Conservation (phyloP, 371 early-diverging fungal species). For the Pancytospora philotis region DNA sequence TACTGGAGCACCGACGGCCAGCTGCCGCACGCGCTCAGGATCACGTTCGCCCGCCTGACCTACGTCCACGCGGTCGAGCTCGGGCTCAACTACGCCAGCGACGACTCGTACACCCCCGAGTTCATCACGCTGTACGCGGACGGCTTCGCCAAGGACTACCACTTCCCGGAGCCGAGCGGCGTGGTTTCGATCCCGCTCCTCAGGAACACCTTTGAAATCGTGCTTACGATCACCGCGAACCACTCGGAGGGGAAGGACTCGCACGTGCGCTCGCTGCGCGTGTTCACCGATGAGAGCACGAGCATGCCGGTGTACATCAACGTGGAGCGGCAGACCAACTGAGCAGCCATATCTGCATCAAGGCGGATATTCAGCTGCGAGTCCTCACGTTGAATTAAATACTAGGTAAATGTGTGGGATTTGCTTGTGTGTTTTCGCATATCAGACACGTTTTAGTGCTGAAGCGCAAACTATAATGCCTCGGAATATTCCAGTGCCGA, state of each 20-base stretch:
- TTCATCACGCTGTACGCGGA: constrained; percentile 67
- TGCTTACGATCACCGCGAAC: constrained; percentile 69
- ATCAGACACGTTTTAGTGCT: too few relatives aligned
- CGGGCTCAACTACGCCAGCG: constrained; percentile 67
- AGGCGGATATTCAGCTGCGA: too few relatives aligned
- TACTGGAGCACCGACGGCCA: constrained; percentile 59
- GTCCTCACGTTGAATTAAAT: too few relatives aligned
- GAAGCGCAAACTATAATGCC: too few relatives aligned
- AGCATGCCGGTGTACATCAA: too few relatives aligned
- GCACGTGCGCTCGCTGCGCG: constrained; percentile 70
- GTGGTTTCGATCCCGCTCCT: constrained; percentile 64
- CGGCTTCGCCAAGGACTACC: constrained; percentile 64
- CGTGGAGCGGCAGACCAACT: too few relatives aligned
- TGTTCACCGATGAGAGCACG: too few relatives aligned
- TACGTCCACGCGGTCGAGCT: constrained; percentile 63
- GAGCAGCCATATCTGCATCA: too few relatives aligned
- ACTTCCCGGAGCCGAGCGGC: constrained; percentile 65
- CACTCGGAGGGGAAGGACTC: constrained; percentile 79
- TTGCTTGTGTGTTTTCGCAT: too few relatives aligned
- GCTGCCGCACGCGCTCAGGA: constrained; percentile 57
- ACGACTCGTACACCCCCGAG: constrained; percentile 80
- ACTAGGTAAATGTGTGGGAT: too few relatives aligned
- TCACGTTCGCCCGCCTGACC: constrained; percentile 47
- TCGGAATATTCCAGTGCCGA: too few relatives aligned
- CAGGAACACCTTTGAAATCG: constrained; percentile 63